Percentiles rank a stretch among this genome's conserved stretches.
Evolutionary conservation across 768 basidiomycete species (phyloP).

Genomic region (Lentinus brumalis): DNA sequence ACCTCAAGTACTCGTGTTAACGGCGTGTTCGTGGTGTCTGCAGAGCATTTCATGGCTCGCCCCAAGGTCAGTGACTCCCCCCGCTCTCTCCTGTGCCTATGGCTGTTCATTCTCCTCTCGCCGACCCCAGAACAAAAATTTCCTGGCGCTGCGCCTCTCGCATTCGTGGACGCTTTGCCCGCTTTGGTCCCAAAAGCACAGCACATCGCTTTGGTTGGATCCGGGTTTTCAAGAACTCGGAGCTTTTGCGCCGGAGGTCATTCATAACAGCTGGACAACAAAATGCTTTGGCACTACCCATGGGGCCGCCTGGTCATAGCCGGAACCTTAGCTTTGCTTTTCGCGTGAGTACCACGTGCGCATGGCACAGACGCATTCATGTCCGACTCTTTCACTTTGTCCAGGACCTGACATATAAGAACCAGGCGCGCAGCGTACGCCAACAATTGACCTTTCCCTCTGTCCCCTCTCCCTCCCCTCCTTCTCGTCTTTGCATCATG

Average conservation of each 20-base stretch:
- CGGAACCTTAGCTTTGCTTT: slow-evolving; percentile 22
- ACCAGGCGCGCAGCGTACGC: slow-evolving; percentile 18
- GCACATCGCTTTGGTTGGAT: slow-evolving; percentile 2
- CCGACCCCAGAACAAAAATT: slow-evolving; percentile 15
- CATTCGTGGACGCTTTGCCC: not conserved
- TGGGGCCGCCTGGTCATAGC: not conserved
- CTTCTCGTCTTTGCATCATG: slow-evolving; percentile 12
- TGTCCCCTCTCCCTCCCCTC: slow-evolving; percentile 3
- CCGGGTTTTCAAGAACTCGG: slow-evolving; percentile 1
- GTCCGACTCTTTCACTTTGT: slow-evolving; percentile 25
- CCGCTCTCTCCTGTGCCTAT: slow-evolving; percentile 26
- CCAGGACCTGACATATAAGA: slow-evolving; percentile 23
- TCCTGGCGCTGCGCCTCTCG: slow-evolving; percentile 1
- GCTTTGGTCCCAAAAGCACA: slow-evolving; percentile 1
- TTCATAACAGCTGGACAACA: slow-evolving; percentile 11
- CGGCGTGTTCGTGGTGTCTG: slow-evolving; percentile 31
- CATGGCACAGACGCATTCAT: slow-evolving; percentile 16
- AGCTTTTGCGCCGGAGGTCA: slow-evolving; percentile 10
- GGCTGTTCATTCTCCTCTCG: slow-evolving; percentile 21
- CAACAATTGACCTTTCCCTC: slow-evolving; percentile 17
- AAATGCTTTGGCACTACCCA: slow-evolving; percentile 16
- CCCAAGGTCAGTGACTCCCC: slow-evolving; percentile 26
- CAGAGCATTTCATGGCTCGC: slow-evolving; percentile 29
- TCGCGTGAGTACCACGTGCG: slow-evolving; percentile 29
- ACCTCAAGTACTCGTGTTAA: slow-evolving; percentile 25